A percentile compares a stretch with the other conserved stretches of the same genome.
Evolutionary conservation across 2,329 filamentous ascomycete species (phyloP).

Genomic region (Penicillium paneum): DNA sequence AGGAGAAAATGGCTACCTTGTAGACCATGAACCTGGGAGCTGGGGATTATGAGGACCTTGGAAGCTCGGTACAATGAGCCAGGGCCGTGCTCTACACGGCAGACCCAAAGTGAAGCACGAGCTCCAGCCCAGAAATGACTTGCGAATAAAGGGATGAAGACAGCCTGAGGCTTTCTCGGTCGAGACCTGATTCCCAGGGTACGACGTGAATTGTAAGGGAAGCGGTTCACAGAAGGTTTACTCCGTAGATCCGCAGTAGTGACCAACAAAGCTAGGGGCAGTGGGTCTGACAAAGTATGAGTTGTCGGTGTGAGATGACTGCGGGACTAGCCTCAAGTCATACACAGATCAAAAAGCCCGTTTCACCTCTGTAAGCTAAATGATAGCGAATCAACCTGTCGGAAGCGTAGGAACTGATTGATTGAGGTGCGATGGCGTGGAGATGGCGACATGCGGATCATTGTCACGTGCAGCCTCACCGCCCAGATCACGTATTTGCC

Average conservation of each 20-base stretch:
- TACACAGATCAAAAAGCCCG: background rate
- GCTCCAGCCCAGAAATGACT: background rate
- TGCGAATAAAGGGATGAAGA: background rate
- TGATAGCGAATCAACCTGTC: constrained; percentile 15
- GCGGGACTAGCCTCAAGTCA: background rate
- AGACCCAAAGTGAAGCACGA: background rate
- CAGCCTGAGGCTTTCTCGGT: background rate
- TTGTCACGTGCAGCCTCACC: constrained; percentile 19
- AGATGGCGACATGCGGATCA: constrained; percentile 21
- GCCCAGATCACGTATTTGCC: constrained; percentile 6
- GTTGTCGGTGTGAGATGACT: background rate
- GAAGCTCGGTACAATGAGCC: background rate
- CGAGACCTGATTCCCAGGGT: background rate
- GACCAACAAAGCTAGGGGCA: background rate
- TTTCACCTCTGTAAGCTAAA: background rate
- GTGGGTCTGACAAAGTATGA: background rate
- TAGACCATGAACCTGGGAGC: background rate
- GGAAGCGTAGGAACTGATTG: background rate
- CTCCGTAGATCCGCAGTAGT: background rate
- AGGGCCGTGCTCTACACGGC: background rate
- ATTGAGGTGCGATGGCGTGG: constrained; percentile 13
- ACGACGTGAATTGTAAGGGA: background rate
- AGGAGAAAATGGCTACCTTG: background rate
- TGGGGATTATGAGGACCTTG: background rate
- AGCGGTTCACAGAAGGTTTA: background rate